These are phyloP conservation scores for Lotus japonicus DNA, from an alignment of 306 rosid species.

Conservation along the genomic window DNA sequence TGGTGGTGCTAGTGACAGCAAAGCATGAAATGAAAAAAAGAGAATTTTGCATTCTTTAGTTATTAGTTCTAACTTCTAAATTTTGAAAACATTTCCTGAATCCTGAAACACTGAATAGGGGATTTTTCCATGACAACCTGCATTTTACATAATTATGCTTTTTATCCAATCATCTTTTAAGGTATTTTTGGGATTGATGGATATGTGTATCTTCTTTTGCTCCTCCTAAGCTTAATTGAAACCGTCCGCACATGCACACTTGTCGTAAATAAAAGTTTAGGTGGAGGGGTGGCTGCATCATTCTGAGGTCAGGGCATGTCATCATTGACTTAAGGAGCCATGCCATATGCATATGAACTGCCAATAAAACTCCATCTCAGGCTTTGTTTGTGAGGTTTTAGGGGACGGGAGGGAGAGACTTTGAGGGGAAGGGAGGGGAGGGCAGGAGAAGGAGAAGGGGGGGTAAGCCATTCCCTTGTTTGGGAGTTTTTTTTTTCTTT, in stretches of 20 bases:
- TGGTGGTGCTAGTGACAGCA: not conserved
- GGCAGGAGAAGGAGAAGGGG: too few relatives aligned
- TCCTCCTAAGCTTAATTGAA: not conserved
- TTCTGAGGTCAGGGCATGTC: not conserved
- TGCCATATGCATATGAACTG: not conserved
- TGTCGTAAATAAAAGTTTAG: not conserved
- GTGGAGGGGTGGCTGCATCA: not conserved
- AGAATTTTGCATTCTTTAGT: not conserved
- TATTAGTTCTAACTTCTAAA: not conserved
- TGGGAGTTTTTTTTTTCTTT: too few relatives aligned
- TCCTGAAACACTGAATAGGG: not conserved
- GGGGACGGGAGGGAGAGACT: too few relatives aligned
- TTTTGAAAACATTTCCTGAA: not conserved
- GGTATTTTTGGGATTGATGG: not conserved
- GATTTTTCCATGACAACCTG: not conserved
- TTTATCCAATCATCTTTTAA: not conserved
- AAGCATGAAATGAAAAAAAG: not conserved
- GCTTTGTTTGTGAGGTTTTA: too few relatives aligned
- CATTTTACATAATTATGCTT: not conserved
- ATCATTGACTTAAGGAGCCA: too few relatives aligned
- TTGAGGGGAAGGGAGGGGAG: too few relatives aligned
- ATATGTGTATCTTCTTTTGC: not conserved
- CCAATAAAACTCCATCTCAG: not conserved
- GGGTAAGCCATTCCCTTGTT: too few relatives aligned
- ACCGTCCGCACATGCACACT: not conserved